These are phyloP conservation scores for Trichoderma brevicompactum DNA, from an alignment of 2,329 filamentous ascomycete species.

Conservation along the genomic window DNA sequence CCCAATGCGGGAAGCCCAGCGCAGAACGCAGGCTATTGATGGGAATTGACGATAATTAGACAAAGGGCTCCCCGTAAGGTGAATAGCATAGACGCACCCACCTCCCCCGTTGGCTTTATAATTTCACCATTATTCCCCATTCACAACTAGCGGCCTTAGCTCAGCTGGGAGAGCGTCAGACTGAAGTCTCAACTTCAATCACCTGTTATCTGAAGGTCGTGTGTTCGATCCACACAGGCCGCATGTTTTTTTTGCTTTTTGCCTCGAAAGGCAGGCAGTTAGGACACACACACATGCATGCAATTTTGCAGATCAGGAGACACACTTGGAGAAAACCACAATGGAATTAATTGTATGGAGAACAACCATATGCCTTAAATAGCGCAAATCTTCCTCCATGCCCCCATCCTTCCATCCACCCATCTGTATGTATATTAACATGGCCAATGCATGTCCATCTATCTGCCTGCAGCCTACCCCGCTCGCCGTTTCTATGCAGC, in stretches of 20 bases:
- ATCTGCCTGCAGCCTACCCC: not conserved
- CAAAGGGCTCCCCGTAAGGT: not conserved
- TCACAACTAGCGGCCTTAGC: slow-evolving; percentile 36
- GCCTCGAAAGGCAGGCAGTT: no score
- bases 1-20: not conserved
- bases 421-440: not conserved
- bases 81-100: no score
- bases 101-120: not conserved
- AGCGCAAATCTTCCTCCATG: not conserved
- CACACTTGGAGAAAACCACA: no score
- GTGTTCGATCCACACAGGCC: slow-evolving; percentile 40
- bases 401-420: not conserved
- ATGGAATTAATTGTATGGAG: no score
- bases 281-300: no score
- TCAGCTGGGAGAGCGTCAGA: slow-evolving; percentile 40
- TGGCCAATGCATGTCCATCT: not conserved
- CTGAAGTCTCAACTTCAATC: slow-evolving; percentile 38
- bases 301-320: no score
- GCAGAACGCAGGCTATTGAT: not conserved
- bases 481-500: not conserved
- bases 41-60: not conserved
- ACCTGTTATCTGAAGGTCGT: slow-evolving; percentile 38
- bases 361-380: not conserved
- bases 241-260: slow-evolving; percentile 31
- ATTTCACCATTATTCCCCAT: fast-evolving